These are phyloP conservation scores for Geoglossum glabrum DNA, from an alignment of 495 filamentous ascomycete species.

Conservation along the genomic window DNA sequence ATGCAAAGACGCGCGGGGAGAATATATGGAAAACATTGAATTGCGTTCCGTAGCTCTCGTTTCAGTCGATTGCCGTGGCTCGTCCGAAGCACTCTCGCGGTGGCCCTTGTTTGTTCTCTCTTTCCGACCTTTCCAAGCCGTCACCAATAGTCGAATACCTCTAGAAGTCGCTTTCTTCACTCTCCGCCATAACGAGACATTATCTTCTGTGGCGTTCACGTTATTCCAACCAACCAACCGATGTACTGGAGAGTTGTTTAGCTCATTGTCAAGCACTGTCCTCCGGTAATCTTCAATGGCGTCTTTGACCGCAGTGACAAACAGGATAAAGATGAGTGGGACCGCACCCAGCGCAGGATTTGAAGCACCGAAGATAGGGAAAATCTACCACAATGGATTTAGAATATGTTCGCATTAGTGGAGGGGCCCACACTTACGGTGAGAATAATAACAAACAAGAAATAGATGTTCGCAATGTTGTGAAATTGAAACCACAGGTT, in stretches of 20 bases:
- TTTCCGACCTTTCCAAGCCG: conserved; percentile 25
- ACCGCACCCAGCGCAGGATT: conserved; percentile 82
- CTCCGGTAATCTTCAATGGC: conserved; percentile 95
- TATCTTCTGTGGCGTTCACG: conserved; percentile 78
- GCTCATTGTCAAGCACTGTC: conserved; percentile 75
- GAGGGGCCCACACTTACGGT: conserved; percentile 42
- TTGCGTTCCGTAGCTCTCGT: conserved; percentile 36
- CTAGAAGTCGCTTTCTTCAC: conserved; percentile 79
- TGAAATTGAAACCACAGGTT: conserved; percentile 96
- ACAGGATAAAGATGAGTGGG: conserved; percentile 86
- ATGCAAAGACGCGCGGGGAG: not conserved
- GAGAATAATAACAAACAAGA: conserved; percentile 89
- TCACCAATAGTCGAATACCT: conserved; percentile 36
- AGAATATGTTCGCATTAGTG: not conserved
- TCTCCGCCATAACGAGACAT: conserved; percentile 66
- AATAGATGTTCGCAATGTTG: conserved; percentile 97
- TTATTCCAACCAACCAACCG: conserved; percentile 75
- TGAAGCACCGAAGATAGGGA: conserved; percentile 80
- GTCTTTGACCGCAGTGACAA: conserved; percentile 82
- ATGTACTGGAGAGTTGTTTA: conserved; percentile 94
- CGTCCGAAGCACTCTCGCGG: conserved; percentile 24
- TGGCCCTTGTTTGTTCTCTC: conserved; percentile 20
- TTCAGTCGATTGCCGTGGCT: conserved; percentile 45
- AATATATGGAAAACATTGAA: conserved; percentile 30
- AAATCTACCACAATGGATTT: conserved; percentile 39